Conservation (phyloP, 352 stramenopile species). For the Pythium guiyangense region DNA sequence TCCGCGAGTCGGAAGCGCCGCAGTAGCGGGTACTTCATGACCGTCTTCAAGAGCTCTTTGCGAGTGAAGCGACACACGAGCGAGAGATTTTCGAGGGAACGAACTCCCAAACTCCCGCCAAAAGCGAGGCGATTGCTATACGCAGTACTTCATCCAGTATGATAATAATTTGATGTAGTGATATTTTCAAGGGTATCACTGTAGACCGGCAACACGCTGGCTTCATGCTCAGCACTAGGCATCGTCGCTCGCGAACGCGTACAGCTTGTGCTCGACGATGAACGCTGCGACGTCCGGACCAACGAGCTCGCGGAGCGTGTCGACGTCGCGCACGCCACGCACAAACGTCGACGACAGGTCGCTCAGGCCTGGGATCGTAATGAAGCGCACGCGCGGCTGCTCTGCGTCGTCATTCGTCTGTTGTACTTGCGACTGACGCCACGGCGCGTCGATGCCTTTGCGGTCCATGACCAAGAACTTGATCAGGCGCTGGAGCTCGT, state of each 20-base stretch:
- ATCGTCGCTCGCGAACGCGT: slow-evolving; percentile 40
- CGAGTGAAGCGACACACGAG: no score
- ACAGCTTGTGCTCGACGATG: slow-evolving; percentile 71
- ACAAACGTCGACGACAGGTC: slow-evolving; percentile 77
- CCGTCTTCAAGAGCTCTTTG: background rate
- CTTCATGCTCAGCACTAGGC: no score
- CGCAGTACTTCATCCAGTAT: background rate
- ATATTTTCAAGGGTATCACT: background rate
- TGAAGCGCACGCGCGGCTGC: slow-evolving; percentile 31
- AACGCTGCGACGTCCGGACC: slow-evolving; percentile 67
- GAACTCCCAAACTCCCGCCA: slow-evolving; percentile 1
- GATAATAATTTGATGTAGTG: background rate
- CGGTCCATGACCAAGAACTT: slow-evolving; percentile 72
- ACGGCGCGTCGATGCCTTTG: slow-evolving; percentile 44
- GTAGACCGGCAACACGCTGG: background rate
- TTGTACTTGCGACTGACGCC: slow-evolving; percentile 12
- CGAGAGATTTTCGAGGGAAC: no score
- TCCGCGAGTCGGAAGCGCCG: slow-evolving; percentile 53
- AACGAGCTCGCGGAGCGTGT: slow-evolving; percentile 35
- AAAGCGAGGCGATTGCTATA: background rate
- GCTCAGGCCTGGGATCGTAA: slow-evolving; percentile 51
- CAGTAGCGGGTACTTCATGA: slow-evolving; percentile 65
- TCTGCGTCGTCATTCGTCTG: background rate
- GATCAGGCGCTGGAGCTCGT: slow-evolving; percentile 64
- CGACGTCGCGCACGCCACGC: slow-evolving; percentile 26